These are phyloP conservation scores for Aspergillus awamori DNA, from an alignment of 2,329 filamentous ascomycete genomes.

Conservation along the genomic window DNA sequence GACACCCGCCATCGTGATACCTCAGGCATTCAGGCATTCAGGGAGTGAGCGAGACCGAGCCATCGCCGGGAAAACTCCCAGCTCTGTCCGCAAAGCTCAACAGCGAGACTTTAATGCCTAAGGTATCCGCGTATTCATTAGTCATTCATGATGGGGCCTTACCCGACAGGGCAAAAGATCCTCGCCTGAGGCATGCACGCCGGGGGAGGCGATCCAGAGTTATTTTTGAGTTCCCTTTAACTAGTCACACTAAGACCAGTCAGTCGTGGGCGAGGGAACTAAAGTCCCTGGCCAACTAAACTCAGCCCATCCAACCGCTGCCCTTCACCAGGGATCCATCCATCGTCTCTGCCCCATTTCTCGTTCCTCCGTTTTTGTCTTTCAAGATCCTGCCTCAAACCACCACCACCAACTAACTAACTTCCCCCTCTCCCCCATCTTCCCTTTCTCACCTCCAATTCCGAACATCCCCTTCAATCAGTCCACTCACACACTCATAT, in stretches of 20 bases:
- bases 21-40: not conserved
- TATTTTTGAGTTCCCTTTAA: slow-evolving; percentile 21
- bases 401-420: too few relatives aligned
- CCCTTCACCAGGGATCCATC: slow-evolving; percentile 4
- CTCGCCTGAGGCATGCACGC: slow-evolving; percentile 20
- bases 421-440: slow-evolving; percentile 1
- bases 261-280: slow-evolving; percentile 2
- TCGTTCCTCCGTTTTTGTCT: slow-evolving; percentile 8
- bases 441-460: slow-evolving; percentile 12
- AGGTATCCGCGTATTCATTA: not conserved
- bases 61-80: not conserved
- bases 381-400: slow-evolving; percentile 4
- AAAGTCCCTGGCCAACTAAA: slow-evolving; percentile 21
- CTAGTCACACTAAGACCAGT: too few relatives aligned
- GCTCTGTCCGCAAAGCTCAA: not conserved
- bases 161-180: slow-evolving; percentile 1
- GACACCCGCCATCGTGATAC: not conserved
- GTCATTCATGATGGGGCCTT: not conserved
- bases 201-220: slow-evolving; percentile 9
- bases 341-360: slow-evolving; percentile 13
- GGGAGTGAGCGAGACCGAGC: not conserved
- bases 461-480: slow-evolving; percentile 1
- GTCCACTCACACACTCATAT: not conserved
- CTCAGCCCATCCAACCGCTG: slow-evolving; percentile 10
- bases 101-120: not conserved